Evolutionary conservation across 2,329 filamentous ascomycete species (phyloP).

Genomic region (Ustilaginoidea virens): DNA sequence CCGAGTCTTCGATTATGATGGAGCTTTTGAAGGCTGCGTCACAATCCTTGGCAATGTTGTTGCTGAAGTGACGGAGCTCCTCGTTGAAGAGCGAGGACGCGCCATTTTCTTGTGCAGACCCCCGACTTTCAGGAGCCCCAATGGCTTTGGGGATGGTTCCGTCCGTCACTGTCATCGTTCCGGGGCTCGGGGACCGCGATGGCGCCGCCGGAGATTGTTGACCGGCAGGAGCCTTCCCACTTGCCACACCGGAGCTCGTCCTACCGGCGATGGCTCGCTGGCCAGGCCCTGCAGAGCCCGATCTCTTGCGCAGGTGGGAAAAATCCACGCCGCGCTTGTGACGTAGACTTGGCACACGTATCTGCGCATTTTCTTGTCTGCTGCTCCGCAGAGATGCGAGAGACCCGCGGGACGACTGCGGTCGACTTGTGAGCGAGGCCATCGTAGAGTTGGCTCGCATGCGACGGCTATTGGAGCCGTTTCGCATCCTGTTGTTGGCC

Average conservation of each 20-base stretch:
- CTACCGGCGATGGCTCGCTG: constrained; percentile 4
- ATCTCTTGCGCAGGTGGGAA: constrained; percentile 28
- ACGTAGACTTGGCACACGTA: constrained; percentile 26
- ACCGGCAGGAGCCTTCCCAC: constrained; percentile 8
- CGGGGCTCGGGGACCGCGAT: constrained; percentile 14
- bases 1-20: constrained; percentile 25
- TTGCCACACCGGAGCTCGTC: constrained; percentile 6
- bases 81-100: constrained; percentile 38
- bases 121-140: constrained; percentile 6
- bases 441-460: constrained; percentile 14
- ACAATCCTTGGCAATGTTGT: constrained; percentile 75
- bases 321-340: constrained; percentile 41
- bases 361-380: constrained; percentile 24
- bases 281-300: constrained; percentile 13
- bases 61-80: constrained; percentile 71
- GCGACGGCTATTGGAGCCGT: constrained; percentile 18
- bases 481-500: constrained; percentile 17
- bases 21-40: constrained; percentile 80
- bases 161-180: constrained; percentile 12
- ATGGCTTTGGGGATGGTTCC: constrained; percentile 12
- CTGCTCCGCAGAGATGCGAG: constrained; percentile 35
- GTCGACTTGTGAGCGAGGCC: constrained; percentile 13
- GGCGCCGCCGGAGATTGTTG: constrained; percentile 8
- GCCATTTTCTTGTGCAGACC: constrained; percentile 9
- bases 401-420: constrained; percentile 24